phyloP scores from a whole-genome alignment of 1,139 yeast genomes.

The Eremothecium gossypii region DNA sequence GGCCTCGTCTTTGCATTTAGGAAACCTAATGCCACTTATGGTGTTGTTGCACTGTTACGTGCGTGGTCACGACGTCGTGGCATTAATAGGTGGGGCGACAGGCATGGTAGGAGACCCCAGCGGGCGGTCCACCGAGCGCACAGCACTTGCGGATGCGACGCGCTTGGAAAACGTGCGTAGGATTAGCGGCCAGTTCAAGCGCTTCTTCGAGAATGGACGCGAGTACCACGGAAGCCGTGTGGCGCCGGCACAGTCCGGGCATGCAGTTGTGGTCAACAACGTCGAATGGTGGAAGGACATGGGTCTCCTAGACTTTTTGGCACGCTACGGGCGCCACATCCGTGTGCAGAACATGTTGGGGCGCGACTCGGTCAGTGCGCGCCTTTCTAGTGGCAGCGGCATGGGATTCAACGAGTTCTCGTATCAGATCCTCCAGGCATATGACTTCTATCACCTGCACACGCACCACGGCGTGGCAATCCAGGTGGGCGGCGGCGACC shows the following conservation, averaged over 20 bases:
- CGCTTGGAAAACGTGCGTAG: constrained; percentile 49
- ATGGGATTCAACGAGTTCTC: constrained; percentile 90
- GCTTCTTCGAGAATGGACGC: constrained; percentile 56
- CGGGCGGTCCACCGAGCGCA: constrained; percentile 74
- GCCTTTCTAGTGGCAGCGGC: constrained; percentile 63
- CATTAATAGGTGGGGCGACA: constrained; percentile 95
- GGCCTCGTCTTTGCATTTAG: constrained; percentile 81
- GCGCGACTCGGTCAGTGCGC: constrained; percentile 73
- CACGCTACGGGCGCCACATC: constrained; percentile 68
- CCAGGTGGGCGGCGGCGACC: constrained; percentile 96
- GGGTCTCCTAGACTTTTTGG: constrained; percentile 66
- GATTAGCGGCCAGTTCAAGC: constrained; percentile 53
- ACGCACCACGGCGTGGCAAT: constrained; percentile 49
- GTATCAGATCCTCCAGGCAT: constrained; percentile 88
- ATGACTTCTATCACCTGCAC: constrained; percentile 81
- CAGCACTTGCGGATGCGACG: constrained; percentile 41
- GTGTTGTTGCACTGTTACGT: constrained; percentile 73
- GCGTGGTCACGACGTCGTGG: constrained; percentile 74
- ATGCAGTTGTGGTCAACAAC: constrained; percentile 48
- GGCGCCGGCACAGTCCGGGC: constrained; percentile 35
- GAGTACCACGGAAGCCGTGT: constrained; percentile 51
- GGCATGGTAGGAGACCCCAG: constrained; percentile 97
- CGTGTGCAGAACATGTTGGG: constrained; percentile 82
- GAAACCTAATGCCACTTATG: constrained; percentile 82
- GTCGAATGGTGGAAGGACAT: constrained; percentile 80